phyloP scores from a whole-genome alignment of 1,284 basidiomycete genomes.

The Calocybe gambosa region DNA sequence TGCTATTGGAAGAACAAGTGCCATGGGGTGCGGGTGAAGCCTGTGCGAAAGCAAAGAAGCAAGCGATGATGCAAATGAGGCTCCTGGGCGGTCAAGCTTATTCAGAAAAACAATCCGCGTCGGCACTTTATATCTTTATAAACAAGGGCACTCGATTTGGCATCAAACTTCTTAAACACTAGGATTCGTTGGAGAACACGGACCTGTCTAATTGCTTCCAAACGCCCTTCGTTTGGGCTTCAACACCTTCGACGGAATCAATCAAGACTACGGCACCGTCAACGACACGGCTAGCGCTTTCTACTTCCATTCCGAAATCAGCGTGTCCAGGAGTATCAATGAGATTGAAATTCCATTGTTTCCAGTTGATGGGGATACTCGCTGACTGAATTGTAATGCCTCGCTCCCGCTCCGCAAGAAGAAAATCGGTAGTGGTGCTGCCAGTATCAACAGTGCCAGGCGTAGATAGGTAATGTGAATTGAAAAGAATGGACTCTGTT shows the following conservation, averaged over 20 bases:
- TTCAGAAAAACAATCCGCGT: slow-evolving; percentile 82
- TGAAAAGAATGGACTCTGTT: slow-evolving; percentile 80
- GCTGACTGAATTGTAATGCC: slow-evolving; percentile 92
- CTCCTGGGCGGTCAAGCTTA: slow-evolving; percentile 83
- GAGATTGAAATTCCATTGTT: slow-evolving; percentile 76
- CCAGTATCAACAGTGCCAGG: slow-evolving; percentile 85
- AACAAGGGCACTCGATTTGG: background rate
- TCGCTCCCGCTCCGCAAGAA: slow-evolving; percentile 83
- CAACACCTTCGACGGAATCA: slow-evolving; percentile 88
- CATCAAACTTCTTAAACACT: slow-evolving; percentile 20
- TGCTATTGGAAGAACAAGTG: slow-evolving; percentile 72
- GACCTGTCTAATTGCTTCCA: slow-evolving; percentile 83
- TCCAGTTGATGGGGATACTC: slow-evolving; percentile 88
- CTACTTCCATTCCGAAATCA: slow-evolving; percentile 93
- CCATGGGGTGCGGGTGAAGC: slow-evolving; percentile 69
- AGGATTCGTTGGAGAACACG: slow-evolving; percentile 20
- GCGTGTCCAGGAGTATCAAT: slow-evolving; percentile 91
- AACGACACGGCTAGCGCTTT: slow-evolving; percentile 84
- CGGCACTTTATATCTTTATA: slow-evolving; percentile 59
- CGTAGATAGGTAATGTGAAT: slow-evolving; percentile 65
- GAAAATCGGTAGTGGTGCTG: slow-evolving; percentile 86
- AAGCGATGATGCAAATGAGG: slow-evolving; percentile 68
- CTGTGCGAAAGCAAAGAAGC: slow-evolving; percentile 65
- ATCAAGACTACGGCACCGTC: slow-evolving; percentile 86
- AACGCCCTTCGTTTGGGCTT: slow-evolving; percentile 84